These are phyloP conservation scores for Kwoniella sp. DNA, from an alignment of 768 basidiomycete genomes.

Conservation along the genomic window DNA sequence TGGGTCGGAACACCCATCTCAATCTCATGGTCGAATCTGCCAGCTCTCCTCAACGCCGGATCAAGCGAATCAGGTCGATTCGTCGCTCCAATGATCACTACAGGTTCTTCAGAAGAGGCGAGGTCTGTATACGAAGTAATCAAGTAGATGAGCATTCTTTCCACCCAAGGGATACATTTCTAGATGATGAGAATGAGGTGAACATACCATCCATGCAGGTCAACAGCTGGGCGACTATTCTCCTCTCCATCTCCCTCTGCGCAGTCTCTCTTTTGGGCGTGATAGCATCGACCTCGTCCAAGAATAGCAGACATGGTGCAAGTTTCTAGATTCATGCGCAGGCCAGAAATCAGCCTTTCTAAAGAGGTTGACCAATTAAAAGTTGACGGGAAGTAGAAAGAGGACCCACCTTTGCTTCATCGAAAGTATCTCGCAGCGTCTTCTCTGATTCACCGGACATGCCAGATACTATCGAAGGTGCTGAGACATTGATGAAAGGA, in stretches of 20 bases:
- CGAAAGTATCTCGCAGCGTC: conserved; percentile 91
- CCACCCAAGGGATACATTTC: too few species aligned
- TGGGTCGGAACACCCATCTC: conserved; percentile 97
- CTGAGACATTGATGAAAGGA: conserved; percentile 91
- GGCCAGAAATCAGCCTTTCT: background rate
- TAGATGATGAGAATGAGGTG: too few species aligned
- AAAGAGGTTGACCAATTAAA: background rate
- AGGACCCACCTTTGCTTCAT: conserved; percentile 81
- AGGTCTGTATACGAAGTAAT: conserved; percentile 68
- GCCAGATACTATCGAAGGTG: conserved; percentile 92
- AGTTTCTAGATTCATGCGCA: conserved; percentile 63
- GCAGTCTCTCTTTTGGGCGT: conserved; percentile 97
- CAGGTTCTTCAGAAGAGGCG: conserved; percentile 85
- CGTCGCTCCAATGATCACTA: conserved; percentile 93
- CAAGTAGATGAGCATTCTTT: too few species aligned
- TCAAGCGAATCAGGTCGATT: conserved; percentile 95
- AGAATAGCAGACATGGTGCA: conserved; percentile 91
- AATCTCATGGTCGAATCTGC: conserved; percentile 96
- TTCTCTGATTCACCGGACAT: conserved; percentile 99
- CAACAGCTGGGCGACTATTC: conserved; percentile 95
- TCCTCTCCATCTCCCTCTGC: conserved; percentile 95
- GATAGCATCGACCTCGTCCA: conserved; percentile 97
- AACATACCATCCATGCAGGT: conserved; percentile 96
- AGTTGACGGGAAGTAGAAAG: conserved; percentile 7
- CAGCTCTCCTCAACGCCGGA: conserved; percentile 86